Percentiles rank a stretch among this genome's conserved stretches.
These are phyloP conservation scores for Talaromyces sp. DNA, from an alignment of 2,329 filamentous ascomycete genomes.

Conservation along the genomic window DNA sequence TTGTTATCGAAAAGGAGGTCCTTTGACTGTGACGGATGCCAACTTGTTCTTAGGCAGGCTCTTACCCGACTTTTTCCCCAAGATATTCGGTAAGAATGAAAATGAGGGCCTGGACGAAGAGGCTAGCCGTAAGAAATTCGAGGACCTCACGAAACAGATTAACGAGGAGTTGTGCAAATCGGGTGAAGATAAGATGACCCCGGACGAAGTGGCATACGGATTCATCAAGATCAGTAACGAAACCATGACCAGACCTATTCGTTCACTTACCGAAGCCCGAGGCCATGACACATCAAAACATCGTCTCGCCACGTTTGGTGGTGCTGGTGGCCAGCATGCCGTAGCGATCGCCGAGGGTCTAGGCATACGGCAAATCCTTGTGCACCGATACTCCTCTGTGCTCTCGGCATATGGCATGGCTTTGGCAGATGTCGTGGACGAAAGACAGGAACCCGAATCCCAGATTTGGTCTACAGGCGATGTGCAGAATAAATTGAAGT, in stretches of 20 bases:
- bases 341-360: constrained; percentile 83
- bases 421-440: constrained; percentile 82
- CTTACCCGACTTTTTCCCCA: constrained; percentile 89
- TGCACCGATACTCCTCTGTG: constrained; percentile 84
- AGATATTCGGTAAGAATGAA: constrained; percentile 90
- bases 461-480: constrained; percentile 58
- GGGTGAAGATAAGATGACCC: constrained; percentile 55
- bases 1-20: constrained; percentile 88
- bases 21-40: constrained; percentile 86
- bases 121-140: constrained; percentile 71
- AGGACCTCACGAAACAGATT: constrained; percentile 72
- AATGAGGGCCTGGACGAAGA: constrained; percentile 74
- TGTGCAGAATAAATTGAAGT: constrained; percentile 61
- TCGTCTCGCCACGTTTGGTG: constrained; percentile 80
- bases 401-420: constrained; percentile 91
- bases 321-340: constrained; percentile 85
- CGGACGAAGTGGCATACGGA: constrained; percentile 82
- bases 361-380: constrained; percentile 75
- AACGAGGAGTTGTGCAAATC: constrained; percentile 67
- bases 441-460: constrained; percentile 69
- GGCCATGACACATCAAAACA: constrained; percentile 86
- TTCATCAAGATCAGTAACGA: constrained; percentile 89
- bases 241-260: constrained; percentile 64
- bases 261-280: constrained; percentile 62
- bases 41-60: constrained; percentile 84